These are phyloP conservation scores for Elasticomyces elasticus DNA, from an alignment of 495 filamentous ascomycete genomes.

Conservation along the genomic window DNA sequence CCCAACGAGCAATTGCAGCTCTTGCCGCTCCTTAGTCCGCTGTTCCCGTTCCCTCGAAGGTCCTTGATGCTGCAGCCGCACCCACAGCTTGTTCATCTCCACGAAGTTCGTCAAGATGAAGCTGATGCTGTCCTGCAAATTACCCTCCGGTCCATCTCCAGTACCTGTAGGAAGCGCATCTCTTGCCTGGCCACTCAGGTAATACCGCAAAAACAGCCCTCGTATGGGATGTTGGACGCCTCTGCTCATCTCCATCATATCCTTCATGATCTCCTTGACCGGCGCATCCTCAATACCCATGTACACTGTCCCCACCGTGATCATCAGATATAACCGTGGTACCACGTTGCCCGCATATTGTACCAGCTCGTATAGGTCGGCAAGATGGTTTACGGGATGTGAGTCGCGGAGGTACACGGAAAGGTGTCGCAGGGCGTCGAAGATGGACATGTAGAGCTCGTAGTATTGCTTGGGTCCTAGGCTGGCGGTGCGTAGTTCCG, in stretches of 20 bases:
- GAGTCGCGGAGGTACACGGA: slow-evolving; percentile 93
- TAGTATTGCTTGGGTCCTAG: slow-evolving; percentile 98
- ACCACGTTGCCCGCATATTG: slow-evolving; percentile 99
- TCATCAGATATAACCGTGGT: slow-evolving; percentile 93
- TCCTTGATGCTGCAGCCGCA: slow-evolving; percentile 91
- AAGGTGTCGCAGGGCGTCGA: slow-evolving; percentile 93
- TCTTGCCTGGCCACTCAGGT: slow-evolving; percentile 84
- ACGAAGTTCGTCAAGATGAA: slow-evolving; percentile 98
- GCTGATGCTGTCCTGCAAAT: slow-evolving; percentile 92
- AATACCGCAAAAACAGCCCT: slow-evolving; percentile 90
- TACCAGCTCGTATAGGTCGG: slow-evolving; percentile 95
- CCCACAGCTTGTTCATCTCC: slow-evolving; percentile 99
- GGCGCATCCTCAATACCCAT: slow-evolving; percentile 98
- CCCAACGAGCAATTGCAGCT: slow-evolving; percentile 88
- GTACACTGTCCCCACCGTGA: slow-evolving; percentile 96
- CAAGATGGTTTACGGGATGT: slow-evolving; percentile 94
- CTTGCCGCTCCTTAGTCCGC: slow-evolving; percentile 86
- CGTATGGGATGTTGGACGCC: slow-evolving; percentile 94
- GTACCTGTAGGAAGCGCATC: slow-evolving; percentile 73
- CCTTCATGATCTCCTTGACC: slow-evolving; percentile 99
- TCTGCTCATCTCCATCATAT: slow-evolving; percentile 99
- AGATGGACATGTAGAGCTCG: slow-evolving; percentile 97
- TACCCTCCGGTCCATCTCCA: slow-evolving; percentile 89
- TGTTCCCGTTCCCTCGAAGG: slow-evolving; percentile 89
- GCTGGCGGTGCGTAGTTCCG: slow-evolving; percentile 90